These are phyloP conservation scores for Hansenula lynferdii DNA, from an alignment of 1,139 yeast species.

Conservation along the genomic window DNA sequence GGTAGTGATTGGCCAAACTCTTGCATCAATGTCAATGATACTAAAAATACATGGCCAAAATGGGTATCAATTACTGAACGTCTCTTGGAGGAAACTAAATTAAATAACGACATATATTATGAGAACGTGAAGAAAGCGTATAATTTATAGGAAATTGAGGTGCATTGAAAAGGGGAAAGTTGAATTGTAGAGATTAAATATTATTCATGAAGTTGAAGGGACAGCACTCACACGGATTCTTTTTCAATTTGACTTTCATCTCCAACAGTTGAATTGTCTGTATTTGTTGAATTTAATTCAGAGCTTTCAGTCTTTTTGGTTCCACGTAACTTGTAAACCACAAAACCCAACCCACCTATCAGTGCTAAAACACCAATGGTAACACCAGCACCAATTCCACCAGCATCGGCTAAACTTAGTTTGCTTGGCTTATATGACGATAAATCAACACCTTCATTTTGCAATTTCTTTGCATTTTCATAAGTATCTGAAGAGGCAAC, in stretches of 20 bases:
- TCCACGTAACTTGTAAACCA: not conserved
- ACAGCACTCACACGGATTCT: no score
- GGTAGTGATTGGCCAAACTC: constrained; percentile 44
- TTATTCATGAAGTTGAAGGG: no score
- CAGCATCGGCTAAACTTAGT: constrained; percentile 36
- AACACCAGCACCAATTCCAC: constrained; percentile 48
- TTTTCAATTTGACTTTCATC: not conserved
- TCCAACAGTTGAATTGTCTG: constrained; percentile 13
- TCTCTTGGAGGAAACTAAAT: constrained; percentile 7
- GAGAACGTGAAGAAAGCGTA: constrained; percentile 8
- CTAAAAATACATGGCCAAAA: constrained; percentile 11
- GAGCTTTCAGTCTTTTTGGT: constrained; percentile 18
- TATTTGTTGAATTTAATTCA: constrained; percentile 9
- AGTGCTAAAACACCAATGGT: constrained; percentile 34
- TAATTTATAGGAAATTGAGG: constrained; percentile 5
- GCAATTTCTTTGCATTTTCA: constrained; percentile 23
- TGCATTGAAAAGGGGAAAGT: no score
- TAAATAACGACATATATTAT: constrained; percentile 7
- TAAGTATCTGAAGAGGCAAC: constrained; percentile 27
- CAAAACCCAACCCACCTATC: constrained; percentile 5
- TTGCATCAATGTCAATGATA: constrained; percentile 11
- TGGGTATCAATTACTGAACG: constrained; percentile 16
- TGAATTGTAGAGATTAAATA: no score
- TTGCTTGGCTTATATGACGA: constrained; percentile 4
- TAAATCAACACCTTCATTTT: constrained; percentile 25